Conservation (phyloP, 345 rosid species). For the Cardamine occulta region DNA sequence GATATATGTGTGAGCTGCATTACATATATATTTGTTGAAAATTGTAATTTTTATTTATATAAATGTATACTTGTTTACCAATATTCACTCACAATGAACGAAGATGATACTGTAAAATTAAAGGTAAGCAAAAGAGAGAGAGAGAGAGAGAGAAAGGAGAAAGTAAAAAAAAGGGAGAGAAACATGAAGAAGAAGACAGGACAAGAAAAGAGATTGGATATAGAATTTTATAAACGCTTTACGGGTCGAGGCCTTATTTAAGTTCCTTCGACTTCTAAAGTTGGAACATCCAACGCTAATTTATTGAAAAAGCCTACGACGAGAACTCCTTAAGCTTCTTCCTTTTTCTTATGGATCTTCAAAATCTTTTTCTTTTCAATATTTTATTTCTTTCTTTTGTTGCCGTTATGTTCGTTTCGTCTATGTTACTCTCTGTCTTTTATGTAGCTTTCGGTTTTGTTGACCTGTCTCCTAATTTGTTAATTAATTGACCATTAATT, state of each 20-base stretch:
- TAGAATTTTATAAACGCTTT: constrained; percentile 41
- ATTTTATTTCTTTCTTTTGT: constrained; percentile 32
- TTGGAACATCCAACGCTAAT: constrained; percentile 38
- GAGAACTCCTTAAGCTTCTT: constrained; percentile 37
- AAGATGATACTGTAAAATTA: constrained; percentile 42
- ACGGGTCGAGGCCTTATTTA: constrained; percentile 44
- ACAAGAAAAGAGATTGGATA: constrained; percentile 22
- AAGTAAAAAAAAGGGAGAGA: constrained; percentile 41
- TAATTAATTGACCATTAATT: constrained; percentile 40
- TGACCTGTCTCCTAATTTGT: constrained; percentile 44
- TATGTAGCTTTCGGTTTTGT: constrained; percentile 44
- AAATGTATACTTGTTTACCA: constrained; percentile 15
- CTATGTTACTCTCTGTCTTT: constrained; percentile 46
- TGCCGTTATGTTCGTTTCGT: constrained; percentile 53
- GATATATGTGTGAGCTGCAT: neutral
- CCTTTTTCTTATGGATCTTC: constrained; percentile 49
- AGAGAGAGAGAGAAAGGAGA: constrained; percentile 9
- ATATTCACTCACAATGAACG: constrained; percentile 31
- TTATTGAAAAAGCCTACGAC: constrained; percentile 37
- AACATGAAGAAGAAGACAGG: constrained; percentile 50
- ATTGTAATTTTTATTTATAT: neutral
- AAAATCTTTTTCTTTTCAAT: constrained; percentile 28
- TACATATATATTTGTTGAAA: constrained; percentile 29
- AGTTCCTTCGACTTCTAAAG: constrained; percentile 43
- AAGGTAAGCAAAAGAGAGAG: constrained; percentile 26